phyloP scores from a whole-genome alignment of 2,329 filamentous ascomycete species.

The Neofusicoccum umdonicola region DNA sequence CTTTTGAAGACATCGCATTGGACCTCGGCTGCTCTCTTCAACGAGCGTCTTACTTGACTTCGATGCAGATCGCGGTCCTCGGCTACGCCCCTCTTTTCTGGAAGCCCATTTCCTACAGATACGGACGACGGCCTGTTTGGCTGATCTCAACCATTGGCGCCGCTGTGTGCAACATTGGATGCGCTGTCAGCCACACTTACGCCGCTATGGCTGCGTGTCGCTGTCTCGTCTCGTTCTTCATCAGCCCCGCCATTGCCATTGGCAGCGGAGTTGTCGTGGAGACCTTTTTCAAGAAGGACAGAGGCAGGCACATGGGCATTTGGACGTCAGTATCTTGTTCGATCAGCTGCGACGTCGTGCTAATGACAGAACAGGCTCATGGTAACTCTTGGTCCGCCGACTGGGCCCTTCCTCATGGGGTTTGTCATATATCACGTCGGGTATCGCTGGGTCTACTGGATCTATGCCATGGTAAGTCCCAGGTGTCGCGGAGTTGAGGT shows the following conservation, averaged over 20 bases:
- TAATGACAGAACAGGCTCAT: slow-evolving; percentile 31
- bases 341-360: neutral
- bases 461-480: slow-evolving; percentile 48
- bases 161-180: slow-evolving; percentile 53
- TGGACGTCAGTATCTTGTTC: slow-evolving; percentile 43
- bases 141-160: slow-evolving; percentile 50
- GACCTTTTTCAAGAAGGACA: slow-evolving; percentile 56
- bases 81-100: slow-evolving; percentile 56
- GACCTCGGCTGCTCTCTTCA: slow-evolving; percentile 52
- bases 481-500: too few species aligned
- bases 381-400: slow-evolving; percentile 50
- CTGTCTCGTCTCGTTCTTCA: slow-evolving; percentile 56
- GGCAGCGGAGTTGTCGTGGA: slow-evolving; percentile 59
- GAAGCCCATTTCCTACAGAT: slow-evolving; percentile 55
- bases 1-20: slow-evolving; percentile 52
- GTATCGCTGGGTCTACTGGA: slow-evolving; percentile 60
- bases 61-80: slow-evolving; percentile 55
- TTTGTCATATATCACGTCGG: slow-evolving; percentile 52
- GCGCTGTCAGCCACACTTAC: slow-evolving; percentile 51
- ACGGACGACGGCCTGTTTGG: slow-evolving; percentile 55
- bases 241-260: slow-evolving; percentile 53
- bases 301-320: slow-evolving; percentile 57
- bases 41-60: slow-evolving; percentile 53
- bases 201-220: slow-evolving; percentile 51
- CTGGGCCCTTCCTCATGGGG: slow-evolving; percentile 41